phyloP scores from a whole-genome alignment of 192 early-diverging fungal genomes.

The Backusella macrospora region DNA sequence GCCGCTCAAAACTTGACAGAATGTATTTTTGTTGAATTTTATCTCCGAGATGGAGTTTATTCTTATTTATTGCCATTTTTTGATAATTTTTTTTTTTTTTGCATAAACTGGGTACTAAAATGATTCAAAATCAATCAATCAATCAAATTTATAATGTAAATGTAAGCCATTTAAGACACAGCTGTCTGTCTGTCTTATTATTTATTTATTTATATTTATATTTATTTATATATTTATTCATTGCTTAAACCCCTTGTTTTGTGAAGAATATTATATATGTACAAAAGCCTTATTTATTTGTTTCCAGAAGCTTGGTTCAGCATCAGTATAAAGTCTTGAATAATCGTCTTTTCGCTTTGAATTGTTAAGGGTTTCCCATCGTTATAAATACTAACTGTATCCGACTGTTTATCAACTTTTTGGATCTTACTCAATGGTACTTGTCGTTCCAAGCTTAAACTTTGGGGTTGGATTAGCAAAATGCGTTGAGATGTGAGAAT shows the following conservation, averaged over 20 bases:
- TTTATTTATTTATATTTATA: no score
- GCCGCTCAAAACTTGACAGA: neutral
- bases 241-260: no score
- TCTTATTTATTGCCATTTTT: neutral
- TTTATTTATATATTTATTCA: no score
- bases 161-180: no score
- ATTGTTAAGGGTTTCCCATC: neutral
- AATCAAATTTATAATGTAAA: no score
- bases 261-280: no score
- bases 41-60: no score
- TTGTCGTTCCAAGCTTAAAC: slow-evolving; percentile 82
- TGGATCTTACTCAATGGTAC: slow-evolving; percentile 71
- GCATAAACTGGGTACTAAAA: no score
- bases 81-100: neutral
- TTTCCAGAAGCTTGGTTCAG: neutral
- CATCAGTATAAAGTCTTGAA: neutral
- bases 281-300: neutral
- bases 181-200: no score
- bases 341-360: neutral
- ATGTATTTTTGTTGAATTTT: neutral
- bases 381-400: slow-evolving; percentile 66
- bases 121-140: no score
- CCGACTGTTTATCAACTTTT: slow-evolving; percentile 67
- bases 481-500: slow-evolving; percentile 81
- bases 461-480: slow-evolving; percentile 71